Conservation (phyloP, 73 alveolate genomes). For the Tetrahymena malaccensis region DNA sequence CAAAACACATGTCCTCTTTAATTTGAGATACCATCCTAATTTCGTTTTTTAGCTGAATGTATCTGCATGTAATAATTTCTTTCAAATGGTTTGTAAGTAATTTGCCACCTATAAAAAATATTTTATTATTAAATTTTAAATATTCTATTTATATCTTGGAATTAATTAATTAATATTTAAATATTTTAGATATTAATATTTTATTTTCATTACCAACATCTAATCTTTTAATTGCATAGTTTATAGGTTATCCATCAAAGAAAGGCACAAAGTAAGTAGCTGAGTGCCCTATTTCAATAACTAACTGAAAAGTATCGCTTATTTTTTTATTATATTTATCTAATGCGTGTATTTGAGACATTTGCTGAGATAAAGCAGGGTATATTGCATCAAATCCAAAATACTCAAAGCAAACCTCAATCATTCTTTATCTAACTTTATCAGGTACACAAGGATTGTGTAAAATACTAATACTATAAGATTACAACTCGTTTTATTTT, state of each 20-base stretch:
- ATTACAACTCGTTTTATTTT: not conserved
- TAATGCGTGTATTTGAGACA: not conserved
- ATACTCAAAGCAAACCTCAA: conserved; percentile 28
- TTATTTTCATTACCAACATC: not conserved
- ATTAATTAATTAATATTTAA: no score
- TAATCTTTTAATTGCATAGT: conserved; percentile 9
- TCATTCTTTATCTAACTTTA: not conserved
- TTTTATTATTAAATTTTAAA: not conserved
- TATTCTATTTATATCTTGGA: not conserved
- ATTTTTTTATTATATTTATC: not conserved
- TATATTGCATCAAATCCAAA: conserved; percentile 25
- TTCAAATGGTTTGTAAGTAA: conserved; percentile 20
- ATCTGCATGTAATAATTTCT: conserved; percentile 20
- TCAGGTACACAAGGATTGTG: conserved; percentile 26
- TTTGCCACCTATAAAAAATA: conserved; percentile 2
- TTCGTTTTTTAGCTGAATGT: conserved; percentile 11
- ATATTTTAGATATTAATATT: no score
- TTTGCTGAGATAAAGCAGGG: conserved; percentile 3
- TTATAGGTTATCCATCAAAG: conserved; percentile 27
- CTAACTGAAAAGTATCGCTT: conserved; percentile 1
- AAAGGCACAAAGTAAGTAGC: conserved; percentile 35
- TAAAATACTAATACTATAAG: not conserved
- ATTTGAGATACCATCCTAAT: conserved; percentile 10
- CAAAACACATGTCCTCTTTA: conserved; percentile 20
- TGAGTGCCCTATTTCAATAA: conserved; percentile 24